Percentiles rank a stretch among this genome's conserved stretches.
These are phyloP conservation scores for Sordariomycetes sp. DNA, from an alignment of 2,329 filamentous ascomycete genomes.

Conservation along the genomic window DNA sequence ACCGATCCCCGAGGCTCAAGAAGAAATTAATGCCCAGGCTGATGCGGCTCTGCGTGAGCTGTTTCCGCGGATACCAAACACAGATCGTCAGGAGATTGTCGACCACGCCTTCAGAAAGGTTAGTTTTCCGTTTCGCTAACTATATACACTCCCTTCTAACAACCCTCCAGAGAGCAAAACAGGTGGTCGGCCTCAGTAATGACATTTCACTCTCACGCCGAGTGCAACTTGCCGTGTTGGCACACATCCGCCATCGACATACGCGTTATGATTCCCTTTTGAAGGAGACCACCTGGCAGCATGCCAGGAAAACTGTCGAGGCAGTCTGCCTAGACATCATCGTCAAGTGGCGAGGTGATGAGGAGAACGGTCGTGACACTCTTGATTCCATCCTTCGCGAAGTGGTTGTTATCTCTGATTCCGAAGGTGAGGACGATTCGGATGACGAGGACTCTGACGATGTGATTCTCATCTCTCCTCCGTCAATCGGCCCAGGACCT, in stretches of 20 bases:
- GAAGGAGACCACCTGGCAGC: slow-evolving; percentile 45
- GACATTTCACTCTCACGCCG: slow-evolving; percentile 48
- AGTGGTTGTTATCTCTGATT: slow-evolving; percentile 56
- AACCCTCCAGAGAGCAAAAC: slow-evolving; percentile 32
- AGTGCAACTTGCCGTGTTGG: slow-evolving; percentile 54
- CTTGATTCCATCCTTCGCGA: slow-evolving; percentile 57
- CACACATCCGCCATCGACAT: slow-evolving; percentile 57
- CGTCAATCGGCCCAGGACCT: background rate
- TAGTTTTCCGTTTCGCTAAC: slow-evolving; percentile 14
- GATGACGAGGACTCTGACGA: slow-evolving; percentile 4
- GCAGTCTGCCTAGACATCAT: slow-evolving; percentile 51
- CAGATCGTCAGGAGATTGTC: slow-evolving; percentile 51
- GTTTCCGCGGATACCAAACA: slow-evolving; percentile 55
- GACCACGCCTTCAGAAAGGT: slow-evolving; percentile 54
- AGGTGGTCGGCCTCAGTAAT: slow-evolving; percentile 45
- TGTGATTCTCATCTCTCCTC: background rate
- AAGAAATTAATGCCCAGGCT: slow-evolving; percentile 51
- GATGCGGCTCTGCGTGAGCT: slow-evolving; percentile 52
- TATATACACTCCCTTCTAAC: background rate
- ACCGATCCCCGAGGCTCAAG: slow-evolving; percentile 47
- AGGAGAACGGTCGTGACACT: slow-evolving; percentile 57
- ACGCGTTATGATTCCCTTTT: slow-evolving; percentile 54
- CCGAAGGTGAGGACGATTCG: slow-evolving; percentile 34
- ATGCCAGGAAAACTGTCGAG: slow-evolving; percentile 51
- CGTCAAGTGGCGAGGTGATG: slow-evolving; percentile 63